Evolutionary conservation across 352 stramenopile species (phyloP).

Genomic region (Blastocystis sp.): DNA sequence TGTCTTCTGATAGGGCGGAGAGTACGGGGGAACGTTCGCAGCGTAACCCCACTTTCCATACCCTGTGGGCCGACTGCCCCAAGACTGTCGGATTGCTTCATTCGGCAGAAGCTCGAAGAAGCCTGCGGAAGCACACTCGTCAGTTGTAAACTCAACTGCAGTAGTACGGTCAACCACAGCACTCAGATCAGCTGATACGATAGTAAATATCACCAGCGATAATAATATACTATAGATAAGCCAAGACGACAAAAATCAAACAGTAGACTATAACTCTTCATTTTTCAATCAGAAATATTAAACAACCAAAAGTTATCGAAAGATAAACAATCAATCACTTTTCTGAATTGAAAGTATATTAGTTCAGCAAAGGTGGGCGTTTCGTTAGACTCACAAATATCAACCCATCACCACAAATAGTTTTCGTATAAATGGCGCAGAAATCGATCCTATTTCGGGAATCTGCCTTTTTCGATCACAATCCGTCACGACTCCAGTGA

Average conservation of each 20-base stretch:
- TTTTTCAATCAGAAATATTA: slow-evolving; percentile 55
- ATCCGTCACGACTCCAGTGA: neutral
- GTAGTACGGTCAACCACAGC: slow-evolving; percentile 23
- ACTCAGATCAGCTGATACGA: slow-evolving; percentile 33
- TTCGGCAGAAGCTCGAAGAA: neutral
- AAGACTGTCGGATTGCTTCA: slow-evolving; percentile 25
- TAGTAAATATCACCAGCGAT: slow-evolving; percentile 29
- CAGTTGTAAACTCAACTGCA: neutral
- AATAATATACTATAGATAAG: slow-evolving; percentile 20
- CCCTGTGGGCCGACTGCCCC: neutral
- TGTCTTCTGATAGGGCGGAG: slow-evolving; percentile 52
- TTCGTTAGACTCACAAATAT: neutral
- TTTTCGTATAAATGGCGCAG: neutral
- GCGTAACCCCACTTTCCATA: slow-evolving; percentile 59
- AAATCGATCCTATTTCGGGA: neutral
- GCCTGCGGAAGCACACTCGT: neutral
- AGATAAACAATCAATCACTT: slow-evolving; percentile 40
- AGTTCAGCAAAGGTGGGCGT: neutral
- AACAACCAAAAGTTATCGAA: slow-evolving; percentile 43
- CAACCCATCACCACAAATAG: slow-evolving; percentile 4
- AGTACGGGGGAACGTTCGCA: slow-evolving; percentile 54
- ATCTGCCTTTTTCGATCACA: neutral
- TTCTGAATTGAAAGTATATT: slow-evolving; percentile 50
- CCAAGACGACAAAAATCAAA: neutral
- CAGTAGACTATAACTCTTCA: neutral